A percentile compares a stretch with the other conserved stretches of the same genome.
Conservation (phyloP, 805 yeast genomes). For the Candida parachauliodes region DNA sequence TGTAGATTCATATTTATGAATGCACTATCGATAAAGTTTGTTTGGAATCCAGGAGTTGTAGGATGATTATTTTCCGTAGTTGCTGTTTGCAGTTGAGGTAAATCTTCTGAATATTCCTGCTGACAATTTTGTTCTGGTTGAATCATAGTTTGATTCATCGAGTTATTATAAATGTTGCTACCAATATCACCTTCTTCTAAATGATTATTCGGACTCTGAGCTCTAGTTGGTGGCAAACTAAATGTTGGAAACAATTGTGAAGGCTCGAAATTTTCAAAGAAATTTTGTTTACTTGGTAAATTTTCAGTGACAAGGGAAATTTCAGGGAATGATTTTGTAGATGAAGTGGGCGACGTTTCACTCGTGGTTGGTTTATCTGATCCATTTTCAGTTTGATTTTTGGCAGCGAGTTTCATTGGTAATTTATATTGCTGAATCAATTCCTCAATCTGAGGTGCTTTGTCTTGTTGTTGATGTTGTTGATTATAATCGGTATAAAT, state of each 20-base stretch:
- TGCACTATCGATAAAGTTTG: slow-evolving; percentile 40
- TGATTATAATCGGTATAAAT: slow-evolving; percentile 11
- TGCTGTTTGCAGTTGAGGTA: slow-evolving; percentile 2
- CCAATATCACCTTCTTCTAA: slow-evolving; percentile 9
- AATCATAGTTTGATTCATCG: slow-evolving; percentile 3
- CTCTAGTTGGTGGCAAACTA: slow-evolving; percentile 35
- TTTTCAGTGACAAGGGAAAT: slow-evolving; percentile 55
- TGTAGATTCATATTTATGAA: slow-evolving; percentile 43
- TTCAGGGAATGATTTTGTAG: slow-evolving; percentile 43
- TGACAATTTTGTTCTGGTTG: neutral
- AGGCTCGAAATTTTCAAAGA: slow-evolving; percentile 53
- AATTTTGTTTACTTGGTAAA: slow-evolving; percentile 43
- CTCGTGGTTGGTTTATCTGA: slow-evolving; percentile 7
- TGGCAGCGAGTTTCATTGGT: slow-evolving; percentile 9
- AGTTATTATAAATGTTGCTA: slow-evolving; percentile 9
- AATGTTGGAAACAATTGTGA: slow-evolving; percentile 50
- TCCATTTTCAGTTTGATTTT: slow-evolving; percentile 2
- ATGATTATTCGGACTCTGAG: slow-evolving; percentile 28
- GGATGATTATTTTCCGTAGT: slow-evolving; percentile 8
- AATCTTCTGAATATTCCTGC: neutral
- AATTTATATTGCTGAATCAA: slow-evolving; percentile 30
- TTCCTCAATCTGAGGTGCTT: slow-evolving; percentile 25
- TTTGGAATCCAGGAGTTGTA: slow-evolving; percentile 26
- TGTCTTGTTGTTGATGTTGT: slow-evolving; percentile 7
- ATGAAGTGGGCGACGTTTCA: slow-evolving; percentile 33